Percentiles rank a stretch among this genome's conserved stretches.
These are phyloP conservation scores for Pinus taeda DNA, from an alignment of 75 land plant genomes.

Conservation along the genomic window DNA sequence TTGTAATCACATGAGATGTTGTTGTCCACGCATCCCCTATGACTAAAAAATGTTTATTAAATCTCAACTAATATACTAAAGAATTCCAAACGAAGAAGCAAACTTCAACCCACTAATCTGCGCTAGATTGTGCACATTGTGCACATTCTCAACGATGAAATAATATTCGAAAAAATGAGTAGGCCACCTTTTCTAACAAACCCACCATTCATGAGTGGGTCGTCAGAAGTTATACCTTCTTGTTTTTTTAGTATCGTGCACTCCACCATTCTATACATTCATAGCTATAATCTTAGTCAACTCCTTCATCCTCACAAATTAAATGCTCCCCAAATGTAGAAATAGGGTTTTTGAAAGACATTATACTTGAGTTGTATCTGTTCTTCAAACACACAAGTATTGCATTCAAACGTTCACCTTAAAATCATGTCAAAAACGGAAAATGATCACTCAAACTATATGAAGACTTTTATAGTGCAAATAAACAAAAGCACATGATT, in stretches of 20 bases:
- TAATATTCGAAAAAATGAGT: background rate
- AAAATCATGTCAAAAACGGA: no score
- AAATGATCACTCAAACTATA: no score
- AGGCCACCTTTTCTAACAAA: slow-evolving; percentile 19
- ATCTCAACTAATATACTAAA: background rate
- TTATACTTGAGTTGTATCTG: no score
- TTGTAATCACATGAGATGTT: slow-evolving; percentile 54
- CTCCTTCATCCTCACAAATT: no score
- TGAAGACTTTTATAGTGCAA: no score
- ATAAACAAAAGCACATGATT: no score
- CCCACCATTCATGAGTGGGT: background rate
- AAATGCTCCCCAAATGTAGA: no score
- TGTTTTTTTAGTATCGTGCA: background rate
- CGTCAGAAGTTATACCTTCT: background rate
- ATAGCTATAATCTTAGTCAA: background rate
- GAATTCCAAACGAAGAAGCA: background rate
- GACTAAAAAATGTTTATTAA: background rate
- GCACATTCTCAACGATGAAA: no score
- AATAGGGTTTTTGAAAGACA: no score
- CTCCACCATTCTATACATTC: background rate
- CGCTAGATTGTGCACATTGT: no score
- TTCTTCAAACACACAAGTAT: no score
- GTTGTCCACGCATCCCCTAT: slow-evolving; percentile 50
- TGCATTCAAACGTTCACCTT: no score
- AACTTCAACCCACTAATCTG: background rate